Evolutionary conservation across 129 eudicot species (phyloP), one percentile per base, ranked within the genome.

Genomic region (Lactuca sativa): DNA sequence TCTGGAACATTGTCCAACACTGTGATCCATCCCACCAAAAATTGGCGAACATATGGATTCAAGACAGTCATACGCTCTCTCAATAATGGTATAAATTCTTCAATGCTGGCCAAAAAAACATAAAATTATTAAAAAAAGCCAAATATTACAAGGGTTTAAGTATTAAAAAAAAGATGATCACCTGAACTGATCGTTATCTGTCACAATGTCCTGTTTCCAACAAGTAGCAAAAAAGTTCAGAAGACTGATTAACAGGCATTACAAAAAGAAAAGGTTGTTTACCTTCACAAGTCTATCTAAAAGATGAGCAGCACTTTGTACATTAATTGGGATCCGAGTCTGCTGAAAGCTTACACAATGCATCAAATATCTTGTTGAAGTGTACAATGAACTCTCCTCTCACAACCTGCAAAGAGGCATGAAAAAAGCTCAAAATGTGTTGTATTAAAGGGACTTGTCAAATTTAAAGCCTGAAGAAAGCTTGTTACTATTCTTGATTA

Each of bases 1-100:
- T 89, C 98, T 13, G 96, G 98, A 79, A 93, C 98, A 82, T 96
- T 89, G 76, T 93, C 96, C 71, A 93, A 82, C 63, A 93, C 96
- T 31, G 96, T 89, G 82, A 93, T 93, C 96, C 98, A 93, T 56
- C 96, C 95, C 11, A 93, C 96, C 86, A 93, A 76, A 78, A 93
- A 93, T 55, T 89, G 95, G 78, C 98, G 98, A 38, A 93, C 98
- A 78, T 84, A 89, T 15, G 98, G 96, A 78, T 87, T 93, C 31
- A 93, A 79, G 77, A 93, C 92, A 78, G 89, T 93, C 98, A 93
- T 93, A 37, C 96, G 85, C 80, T 93, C 98, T 85, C 96, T 83
- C 75, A 93, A 78, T 70, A 93, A 67, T 49, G 98, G 98, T 74
- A 93, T 93, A 82, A 93, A 93, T 82, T 93, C 98, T 82, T 93